Percentiles rank a stretch among this genome's conserved stretches.
These are phyloP conservation scores for Calonectria hawksworthii DNA, from an alignment of 2,329 filamentous ascomycete genomes.

Conservation along the genomic window DNA sequence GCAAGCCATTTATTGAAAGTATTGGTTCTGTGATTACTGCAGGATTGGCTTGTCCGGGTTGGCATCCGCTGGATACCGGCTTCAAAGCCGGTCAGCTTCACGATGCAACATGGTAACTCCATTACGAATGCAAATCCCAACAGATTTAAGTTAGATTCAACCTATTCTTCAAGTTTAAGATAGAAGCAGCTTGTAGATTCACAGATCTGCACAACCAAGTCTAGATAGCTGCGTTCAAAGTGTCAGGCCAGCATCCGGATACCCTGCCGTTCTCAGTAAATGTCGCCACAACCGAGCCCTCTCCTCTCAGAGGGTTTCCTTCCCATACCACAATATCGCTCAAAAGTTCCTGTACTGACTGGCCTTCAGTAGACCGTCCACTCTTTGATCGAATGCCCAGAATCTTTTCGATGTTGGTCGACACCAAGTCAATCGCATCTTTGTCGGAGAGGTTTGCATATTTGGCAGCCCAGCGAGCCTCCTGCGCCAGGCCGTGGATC, in stretches of 20 bases:
- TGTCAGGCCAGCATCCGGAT: constrained; percentile 5
- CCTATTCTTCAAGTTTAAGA: background rate
- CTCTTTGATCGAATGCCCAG: background rate
- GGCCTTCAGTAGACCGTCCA: no score
- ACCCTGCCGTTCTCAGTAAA: background rate
- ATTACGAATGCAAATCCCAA: background rate
- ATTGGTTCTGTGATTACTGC: background rate
- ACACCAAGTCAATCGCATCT: constrained; percentile 7
- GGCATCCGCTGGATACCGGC: background rate
- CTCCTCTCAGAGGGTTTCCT: background rate
- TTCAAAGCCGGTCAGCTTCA: background rate
- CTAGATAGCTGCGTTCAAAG: background rate
- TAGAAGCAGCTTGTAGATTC: no score
- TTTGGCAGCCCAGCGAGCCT: constrained; percentile 4
- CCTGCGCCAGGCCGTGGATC: background rate
- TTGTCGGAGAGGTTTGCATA: constrained; percentile 6
- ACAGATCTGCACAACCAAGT: no score
- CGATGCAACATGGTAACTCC: background rate
- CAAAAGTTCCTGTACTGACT: background rate
- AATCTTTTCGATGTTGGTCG: constrained; percentile 6
- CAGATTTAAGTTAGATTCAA: background rate
- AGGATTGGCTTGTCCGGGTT: background rate
- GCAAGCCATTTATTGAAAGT: background rate
- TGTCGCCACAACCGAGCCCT: background rate
- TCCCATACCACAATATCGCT: constrained; percentile 11